Base-by-base conservation (phyloP, 2,329 filamentous ascomycete genomes). In the Exophiala oligosperma region DNA sequence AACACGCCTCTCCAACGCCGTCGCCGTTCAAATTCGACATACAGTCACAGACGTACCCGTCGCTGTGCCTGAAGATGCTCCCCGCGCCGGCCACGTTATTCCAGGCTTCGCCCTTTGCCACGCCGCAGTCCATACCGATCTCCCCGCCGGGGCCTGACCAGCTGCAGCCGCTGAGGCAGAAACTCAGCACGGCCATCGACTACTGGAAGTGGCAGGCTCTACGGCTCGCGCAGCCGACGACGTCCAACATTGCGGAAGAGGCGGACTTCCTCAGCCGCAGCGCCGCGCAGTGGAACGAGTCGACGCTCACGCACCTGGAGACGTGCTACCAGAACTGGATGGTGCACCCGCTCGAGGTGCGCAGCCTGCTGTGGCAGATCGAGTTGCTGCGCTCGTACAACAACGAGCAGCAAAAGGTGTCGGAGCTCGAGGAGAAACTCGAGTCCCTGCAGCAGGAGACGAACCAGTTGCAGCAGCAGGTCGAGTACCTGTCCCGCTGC, bases 31-130 rank as follows among this genome's bases (percentile, higher is more conserved):
- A 93, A 64, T 95, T 96, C 74, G 90, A 97, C 65, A 89, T 93
- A 35, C 84, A 92, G 60, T 81, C 89, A 4, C 85, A 96, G 71
- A 91, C 91, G 59, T 97, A 96, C 68, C 91, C 92, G 5, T 87
- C 89, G 5, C 81, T 97, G 41, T 91, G 88, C 37, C 83, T 97
- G 9, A 90, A 89, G 63, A 88, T 93, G 64, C 84, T 97, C 1
- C 85, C 89, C 37, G 81, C 90, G 8, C 91, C 92, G 2, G 87
- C 90, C 3, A 94, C 91, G 0, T 79, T 97, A 5, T 93, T 92
- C 75, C 64, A 66, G 37, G 84, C 87, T 0, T 90, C 88, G 5
- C 91, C 92, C 29, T 88, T 95, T 68, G 80, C 91, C 1, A 91
- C 88, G 0, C 80, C 84, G 21, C 84, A 87, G 2, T 94, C 91